These are phyloP conservation scores for Phaseolus lunatus DNA, from an alignment of 306 rosid genomes.

Conservation along the genomic window DNA sequence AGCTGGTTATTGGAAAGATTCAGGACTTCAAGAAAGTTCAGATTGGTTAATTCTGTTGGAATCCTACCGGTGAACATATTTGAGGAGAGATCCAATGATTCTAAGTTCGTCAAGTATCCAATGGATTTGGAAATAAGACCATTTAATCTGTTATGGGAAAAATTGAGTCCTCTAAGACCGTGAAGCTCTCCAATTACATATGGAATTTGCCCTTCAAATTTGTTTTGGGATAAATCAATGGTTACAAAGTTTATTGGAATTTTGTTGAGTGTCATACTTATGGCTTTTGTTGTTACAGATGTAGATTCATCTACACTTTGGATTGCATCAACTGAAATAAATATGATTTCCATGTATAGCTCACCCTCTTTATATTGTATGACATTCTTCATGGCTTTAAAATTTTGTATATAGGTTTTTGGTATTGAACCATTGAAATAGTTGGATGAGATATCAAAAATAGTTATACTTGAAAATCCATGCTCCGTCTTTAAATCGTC, in stretches of 20 bases:
- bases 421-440: conserved; percentile 50
- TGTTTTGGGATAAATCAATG: conserved; percentile 50
- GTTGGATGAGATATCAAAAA: conserved; percentile 40
- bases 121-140: conserved; percentile 48
- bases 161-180: conserved; percentile 41
- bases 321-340: no score
- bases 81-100: conserved; percentile 56
- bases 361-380: background rate
- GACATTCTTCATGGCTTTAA: background rate
- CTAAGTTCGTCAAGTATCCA: conserved; percentile 38
- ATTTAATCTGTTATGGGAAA: conserved; percentile 44
- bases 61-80: conserved; percentile 29
- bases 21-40: conserved; percentile 26
- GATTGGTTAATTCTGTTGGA: conserved; percentile 34
- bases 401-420: background rate
- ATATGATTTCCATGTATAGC: no score
- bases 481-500: background rate
- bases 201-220: conserved; percentile 53
- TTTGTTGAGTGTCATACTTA: accelerated
- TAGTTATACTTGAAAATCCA: background rate
- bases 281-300: conserved; percentile 34
- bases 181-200: conserved; percentile 32
- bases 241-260: background rate
- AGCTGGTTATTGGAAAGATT: conserved; percentile 47
- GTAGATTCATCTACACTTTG: no score